Evolutionary conservation across 805 yeast genomes (phyloP), one percentile per base, ranked within the genome.

Genomic region (Saturnispora hagleri): DNA sequence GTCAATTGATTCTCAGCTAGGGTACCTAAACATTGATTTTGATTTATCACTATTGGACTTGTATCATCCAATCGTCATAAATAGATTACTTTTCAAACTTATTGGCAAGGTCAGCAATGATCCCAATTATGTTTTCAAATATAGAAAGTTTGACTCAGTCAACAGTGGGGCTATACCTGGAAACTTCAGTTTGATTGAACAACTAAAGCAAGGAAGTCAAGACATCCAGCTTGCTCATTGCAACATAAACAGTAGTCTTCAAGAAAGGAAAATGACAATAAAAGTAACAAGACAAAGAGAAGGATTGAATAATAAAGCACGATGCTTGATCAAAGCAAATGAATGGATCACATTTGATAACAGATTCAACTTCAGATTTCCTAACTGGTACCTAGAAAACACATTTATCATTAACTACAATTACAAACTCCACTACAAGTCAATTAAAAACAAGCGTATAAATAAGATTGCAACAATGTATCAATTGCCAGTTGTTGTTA

Each of bases 31-130:
- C 1, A 45, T 71, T 5, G 13, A 33, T 1, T 45, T 69, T 1
- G 58, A 64, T 0, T 46, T 54, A 0, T 15, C 43, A 0, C 55
- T 61, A 9, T 47, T 67, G 9, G 43, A 56, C 0, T 36, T 46
- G 3, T 61, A 46, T 45, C 56, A 58, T 34, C 50, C 44, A n/a
- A 27, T 61, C 7, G 59, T 61, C 3, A 55, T 68, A 3, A 64
- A 66, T 48, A 53, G 70, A 48, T 61, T 57, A 20, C 33, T 69
- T 13, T 69, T 55, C 52, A 53, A 60, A 7, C 34, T 51, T 5
- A 49, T 63, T 12, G 57, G 54, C 44, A 13, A 27, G 8, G 43
- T 54, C 2, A 44, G 51, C 15, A 50, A 54, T 3, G 47, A 43
- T 12, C 5, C 7, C 4, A 46, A 47, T 4, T 55, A 55, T 24